These are phyloP conservation scores for Sarocladiaceae sp. DNA, from an alignment of 2,329 filamentous ascomycete species.

Conservation along the genomic window DNA sequence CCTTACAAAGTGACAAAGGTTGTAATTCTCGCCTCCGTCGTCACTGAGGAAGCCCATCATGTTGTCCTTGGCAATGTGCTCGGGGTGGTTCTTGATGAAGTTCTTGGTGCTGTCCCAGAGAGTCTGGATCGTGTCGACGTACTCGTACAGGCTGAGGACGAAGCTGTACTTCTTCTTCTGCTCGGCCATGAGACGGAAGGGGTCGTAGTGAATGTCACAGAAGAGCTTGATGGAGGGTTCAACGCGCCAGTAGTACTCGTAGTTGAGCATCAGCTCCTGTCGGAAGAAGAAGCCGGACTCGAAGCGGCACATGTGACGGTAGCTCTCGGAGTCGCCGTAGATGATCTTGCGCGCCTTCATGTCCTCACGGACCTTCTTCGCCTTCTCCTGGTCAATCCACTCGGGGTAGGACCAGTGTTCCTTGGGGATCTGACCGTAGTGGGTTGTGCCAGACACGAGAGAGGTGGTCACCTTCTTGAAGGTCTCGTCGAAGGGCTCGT, in stretches of 20 bases:
- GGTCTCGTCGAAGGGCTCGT: conserved; percentile 83
- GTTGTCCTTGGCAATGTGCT: conserved; percentile 80
- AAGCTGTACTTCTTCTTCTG: conserved; percentile 98
- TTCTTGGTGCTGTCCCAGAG: conserved; percentile 94
- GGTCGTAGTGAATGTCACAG: conserved; percentile 93
- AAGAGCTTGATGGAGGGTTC: conserved; percentile 95
- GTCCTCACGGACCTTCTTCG: conserved; percentile 81
- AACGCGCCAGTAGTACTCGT: conserved; percentile 99
- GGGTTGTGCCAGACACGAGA: conserved; percentile 85
- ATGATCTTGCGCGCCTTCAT: conserved; percentile 96
- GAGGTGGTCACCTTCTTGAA: conserved; percentile 90
- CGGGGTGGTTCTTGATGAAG: conserved; percentile 84
- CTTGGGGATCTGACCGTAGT: conserved; percentile 81
- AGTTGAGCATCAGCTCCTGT: conserved; percentile 86
- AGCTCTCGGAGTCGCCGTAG: conserved; percentile 94
- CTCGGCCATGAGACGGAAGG: conserved; percentile 94
- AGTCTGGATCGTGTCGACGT: conserved; percentile 90
- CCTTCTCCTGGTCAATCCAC: conserved; percentile 93
- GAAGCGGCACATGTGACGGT: conserved; percentile 98
- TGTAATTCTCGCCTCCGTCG: conserved; percentile 86
- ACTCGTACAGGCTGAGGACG: conserved; percentile 91
- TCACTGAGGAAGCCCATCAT: conserved; percentile 88
- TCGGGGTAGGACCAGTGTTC: conserved; percentile 98
- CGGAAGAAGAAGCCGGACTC: conserved; percentile 99
- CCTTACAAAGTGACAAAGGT: conserved; percentile 93